Conservation (phyloP, 768 basidiomycete genomes). For the Pulveroboletus ravenelii region DNA sequence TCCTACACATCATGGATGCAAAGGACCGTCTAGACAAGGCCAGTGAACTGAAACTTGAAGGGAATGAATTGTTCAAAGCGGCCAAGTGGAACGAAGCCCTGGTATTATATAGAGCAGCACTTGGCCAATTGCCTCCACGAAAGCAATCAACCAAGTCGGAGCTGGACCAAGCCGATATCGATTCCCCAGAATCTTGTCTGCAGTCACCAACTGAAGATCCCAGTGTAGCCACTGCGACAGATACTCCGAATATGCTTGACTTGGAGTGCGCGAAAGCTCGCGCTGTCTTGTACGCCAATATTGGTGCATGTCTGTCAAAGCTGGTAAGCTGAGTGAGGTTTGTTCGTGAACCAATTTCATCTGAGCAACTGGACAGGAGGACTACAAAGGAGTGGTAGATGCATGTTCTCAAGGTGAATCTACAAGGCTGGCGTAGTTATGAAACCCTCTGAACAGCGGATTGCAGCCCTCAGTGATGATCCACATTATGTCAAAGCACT, state of each 20-base stretch:
- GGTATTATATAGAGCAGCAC: slow-evolving; percentile 60
- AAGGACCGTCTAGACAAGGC: slow-evolving; percentile 49
- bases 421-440: not conserved
- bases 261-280: slow-evolving; percentile 52
- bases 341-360: not conserved
- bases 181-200: slow-evolving; percentile 15
- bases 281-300: slow-evolving; percentile 79
- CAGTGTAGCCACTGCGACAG: slow-evolving; percentile 3
- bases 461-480: slow-evolving; percentile 80
- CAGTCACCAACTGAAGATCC: slow-evolving; percentile 9
- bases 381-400: slow-evolving; percentile 74
- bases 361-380: slow-evolving; percentile 43
- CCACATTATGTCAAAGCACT: slow-evolving; percentile 83
- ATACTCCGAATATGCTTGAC: slow-evolving; percentile 34
- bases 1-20: slow-evolving; percentile 4
- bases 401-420: slow-evolving; percentile 71
- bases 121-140: slow-evolving; percentile 60
- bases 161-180: slow-evolving; percentile 16
- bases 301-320: slow-evolving; percentile 80
- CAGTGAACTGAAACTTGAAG: slow-evolving; percentile 64
- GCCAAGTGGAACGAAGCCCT: slow-evolving; percentile 68
- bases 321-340: slow-evolving; percentile 44
- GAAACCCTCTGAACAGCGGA: slow-evolving; percentile 2
- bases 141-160: slow-evolving; percentile 17
- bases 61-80: slow-evolving; percentile 68